phyloP scores from a whole-genome alignment of 1,284 basidiomycete genomes.

The Apiotrichum akiyoshidainum region DNA sequence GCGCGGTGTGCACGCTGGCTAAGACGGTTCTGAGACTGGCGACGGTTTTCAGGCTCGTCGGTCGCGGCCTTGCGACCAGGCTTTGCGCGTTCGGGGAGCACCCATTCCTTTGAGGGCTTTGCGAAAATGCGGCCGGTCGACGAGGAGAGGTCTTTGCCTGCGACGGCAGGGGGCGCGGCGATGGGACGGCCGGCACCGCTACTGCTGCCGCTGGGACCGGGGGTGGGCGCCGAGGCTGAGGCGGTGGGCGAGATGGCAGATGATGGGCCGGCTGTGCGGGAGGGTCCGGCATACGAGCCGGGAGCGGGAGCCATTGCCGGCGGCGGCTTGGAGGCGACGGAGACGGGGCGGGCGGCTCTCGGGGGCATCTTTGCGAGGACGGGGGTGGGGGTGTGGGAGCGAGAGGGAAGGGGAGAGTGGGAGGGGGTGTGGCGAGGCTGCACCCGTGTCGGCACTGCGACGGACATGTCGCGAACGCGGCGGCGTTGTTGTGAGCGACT shows the following conservation, averaged over 20 bases:
- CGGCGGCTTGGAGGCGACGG: background rate
- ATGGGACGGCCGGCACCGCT: background rate
- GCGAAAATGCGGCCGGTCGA: constrained; percentile 50
- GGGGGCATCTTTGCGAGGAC: constrained; percentile 14
- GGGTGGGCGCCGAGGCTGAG: constrained; percentile 3
- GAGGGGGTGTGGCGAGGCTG: constrained; percentile 5
- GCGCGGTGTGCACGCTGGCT: constrained; percentile 88
- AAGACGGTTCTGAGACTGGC: constrained; percentile 59
- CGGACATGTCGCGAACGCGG: constrained; percentile 11
- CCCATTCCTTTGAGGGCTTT: constrained; percentile 77
- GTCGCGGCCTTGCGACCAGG: constrained; percentile 85
- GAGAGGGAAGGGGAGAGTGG: background rate
- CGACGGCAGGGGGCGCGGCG: constrained; percentile 7
- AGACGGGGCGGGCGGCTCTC: constrained; percentile 2
- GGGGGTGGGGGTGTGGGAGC: background rate
- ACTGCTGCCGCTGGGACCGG: background rate
- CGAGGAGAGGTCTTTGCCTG: constrained; percentile 47
- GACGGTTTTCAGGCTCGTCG: constrained; percentile 54
- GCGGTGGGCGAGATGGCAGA: constrained; percentile 1
- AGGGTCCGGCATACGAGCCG: no score
- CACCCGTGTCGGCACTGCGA: constrained; percentile 4
- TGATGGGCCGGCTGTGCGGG: background rate
- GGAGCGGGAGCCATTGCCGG: background rate
- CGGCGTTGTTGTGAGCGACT: background rate
- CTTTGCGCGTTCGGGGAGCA: constrained; percentile 81